Conservation (phyloP, 2,329 filamentous ascomycete genomes). For the Teratosphaeria zuluensis region DNA sequence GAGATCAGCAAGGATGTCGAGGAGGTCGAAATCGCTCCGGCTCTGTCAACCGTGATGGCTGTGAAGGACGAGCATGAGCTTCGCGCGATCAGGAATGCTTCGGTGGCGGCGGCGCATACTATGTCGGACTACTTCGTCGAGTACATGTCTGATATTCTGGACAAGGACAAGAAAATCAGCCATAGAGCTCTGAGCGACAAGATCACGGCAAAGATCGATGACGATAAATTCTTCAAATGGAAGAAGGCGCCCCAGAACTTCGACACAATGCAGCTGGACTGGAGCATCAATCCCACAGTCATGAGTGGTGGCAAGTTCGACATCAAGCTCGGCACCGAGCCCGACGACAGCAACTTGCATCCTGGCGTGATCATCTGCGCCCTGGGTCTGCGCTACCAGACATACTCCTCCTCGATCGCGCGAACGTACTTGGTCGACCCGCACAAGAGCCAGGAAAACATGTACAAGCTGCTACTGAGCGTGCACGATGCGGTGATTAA, state of each 20-base stretch:
- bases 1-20: conserved; percentile 77
- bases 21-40: conserved; percentile 74
- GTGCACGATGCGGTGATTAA: conserved; percentile 87
- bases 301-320: conserved; percentile 96
- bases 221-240: conserved; percentile 85
- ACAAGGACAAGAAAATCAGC: conserved; percentile 94
- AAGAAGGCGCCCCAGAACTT: conserved; percentile 78
- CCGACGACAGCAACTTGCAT: conserved; percentile 72
- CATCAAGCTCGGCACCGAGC: conserved; percentile 65
- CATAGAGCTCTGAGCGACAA: conserved; percentile 79
- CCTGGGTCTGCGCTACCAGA: conserved; percentile 88
- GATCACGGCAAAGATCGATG: conserved; percentile 84
- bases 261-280: conserved; percentile 81
- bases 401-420: conserved; percentile 85
- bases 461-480: conserved; percentile 78
- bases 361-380: conserved; percentile 89
- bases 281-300: conserved; percentile 81
- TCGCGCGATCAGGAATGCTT: conserved; percentile 86
- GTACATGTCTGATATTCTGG: conserved; percentile 92
- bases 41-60: conserved; percentile 77
- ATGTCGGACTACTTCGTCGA: conserved; percentile 97
- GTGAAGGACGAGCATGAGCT: conserved; percentile 94
- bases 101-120: conserved; percentile 84
- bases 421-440: conserved; percentile 95
- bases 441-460: conserved; percentile 88